Evolutionary conservation across 2,329 filamentous ascomycete genomes (phyloP).

Genomic region (Ceratocystis variospora): DNA sequence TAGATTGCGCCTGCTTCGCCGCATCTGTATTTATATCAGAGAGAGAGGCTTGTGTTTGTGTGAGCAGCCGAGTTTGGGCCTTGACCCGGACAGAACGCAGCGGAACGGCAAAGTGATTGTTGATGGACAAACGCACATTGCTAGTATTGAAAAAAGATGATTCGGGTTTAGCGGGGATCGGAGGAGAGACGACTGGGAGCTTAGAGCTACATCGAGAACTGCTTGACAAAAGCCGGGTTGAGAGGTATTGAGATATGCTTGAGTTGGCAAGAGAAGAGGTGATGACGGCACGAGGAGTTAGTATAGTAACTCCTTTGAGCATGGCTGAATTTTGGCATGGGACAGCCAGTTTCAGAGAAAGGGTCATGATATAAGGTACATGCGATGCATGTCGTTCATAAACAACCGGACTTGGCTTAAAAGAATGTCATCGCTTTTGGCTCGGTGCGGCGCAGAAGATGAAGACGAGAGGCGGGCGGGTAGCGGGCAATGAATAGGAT

Average conservation of each 20-base stretch:
- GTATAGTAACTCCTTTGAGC: conserved; percentile 7
- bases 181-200: not conserved
- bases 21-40: not conserved
- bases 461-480: not conserved
- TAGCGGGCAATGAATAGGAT: not conserved
- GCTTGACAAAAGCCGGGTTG: not conserved
- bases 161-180: not conserved
- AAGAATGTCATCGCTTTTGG: not conserved
- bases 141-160: conserved; percentile 17
- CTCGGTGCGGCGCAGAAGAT: not conserved
- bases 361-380: conserved; percentile 17
- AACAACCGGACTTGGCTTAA: not conserved
- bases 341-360: conserved; percentile 16
- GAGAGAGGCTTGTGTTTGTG: conserved; percentile 4
- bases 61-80: conserved; percentile 9
- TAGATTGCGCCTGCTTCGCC: not conserved
- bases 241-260: not conserved
- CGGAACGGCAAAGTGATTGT: conserved; percentile 14
- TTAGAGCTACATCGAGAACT: conserved; percentile 4
- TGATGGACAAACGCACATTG: conserved; percentile 11
- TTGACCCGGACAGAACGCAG: conserved; percentile 5
- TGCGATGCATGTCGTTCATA: conserved; percentile 14
- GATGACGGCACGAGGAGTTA: conserved; percentile 1
- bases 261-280: not conserved
- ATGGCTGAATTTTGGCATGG: conserved; percentile 10